These are phyloP conservation scores for Rheum nobile DNA, from an alignment of 148 eudicot species.

Conservation along the genomic window DNA sequence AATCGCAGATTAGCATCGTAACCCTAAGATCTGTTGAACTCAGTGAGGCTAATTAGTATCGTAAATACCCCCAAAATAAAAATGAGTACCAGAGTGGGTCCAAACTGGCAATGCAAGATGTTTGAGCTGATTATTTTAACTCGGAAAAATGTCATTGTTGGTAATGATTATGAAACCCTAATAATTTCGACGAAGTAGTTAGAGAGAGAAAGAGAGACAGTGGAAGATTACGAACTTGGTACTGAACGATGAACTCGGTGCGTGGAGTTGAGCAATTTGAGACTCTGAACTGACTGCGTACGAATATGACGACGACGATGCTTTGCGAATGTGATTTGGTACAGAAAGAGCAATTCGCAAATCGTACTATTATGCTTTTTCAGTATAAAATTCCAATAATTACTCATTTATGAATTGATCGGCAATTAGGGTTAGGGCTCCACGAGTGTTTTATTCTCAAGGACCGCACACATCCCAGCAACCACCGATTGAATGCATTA, in stretches of 20 bases:
- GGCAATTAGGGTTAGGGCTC: conserved; percentile 7
- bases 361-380: too few species aligned
- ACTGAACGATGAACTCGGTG: not conserved
- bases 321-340: not conserved
- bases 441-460: not conserved
- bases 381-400: not conserved
- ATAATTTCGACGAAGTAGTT: not conserved
- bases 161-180: conserved; percentile 3
- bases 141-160: not conserved
- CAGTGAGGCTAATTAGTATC: not conserved
- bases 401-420: not conserved
- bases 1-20: too few species aligned
- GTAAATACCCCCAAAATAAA: too few species aligned
- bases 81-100: conserved; percentile 1
- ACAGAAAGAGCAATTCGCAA: not conserved
- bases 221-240: not conserved
- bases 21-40: not conserved
- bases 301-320: not conserved
- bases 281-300: not conserved
- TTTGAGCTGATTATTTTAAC: not conserved
- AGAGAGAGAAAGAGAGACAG: not conserved
- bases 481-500: too few species aligned
- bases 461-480: too few species aligned
- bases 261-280: not conserved
- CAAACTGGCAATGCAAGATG: not conserved